Base-by-base conservation (phyloP, 768 basidiomycete species). In the Pisolithus tinctorius region DNA sequence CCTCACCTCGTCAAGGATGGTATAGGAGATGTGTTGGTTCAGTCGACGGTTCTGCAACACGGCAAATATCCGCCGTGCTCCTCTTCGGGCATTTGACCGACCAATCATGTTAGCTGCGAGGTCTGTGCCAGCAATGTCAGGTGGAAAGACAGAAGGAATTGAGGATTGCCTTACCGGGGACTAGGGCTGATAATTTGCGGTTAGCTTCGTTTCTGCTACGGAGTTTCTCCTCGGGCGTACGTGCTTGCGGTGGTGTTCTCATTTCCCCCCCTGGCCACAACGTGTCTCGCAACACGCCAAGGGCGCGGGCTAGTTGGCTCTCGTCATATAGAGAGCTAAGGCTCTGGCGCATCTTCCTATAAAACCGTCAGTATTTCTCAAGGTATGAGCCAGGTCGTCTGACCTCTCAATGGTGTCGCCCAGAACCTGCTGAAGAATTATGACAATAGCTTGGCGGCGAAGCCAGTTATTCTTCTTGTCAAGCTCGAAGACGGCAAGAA, bases 381-480 rank as follows among this genome's bases (percentile, higher is more conserved):
- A 37, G 8, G 5, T 50, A 27, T 59, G 17, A 26, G 42, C 27
- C 30, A 29, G 47, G 53, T 23, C 29, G 0, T 66, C 80, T 60
- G 48, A 95, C 95, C 93, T 76, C 68, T 99, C 96, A 59, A 98
- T 93, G 0, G 96, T 97, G 13, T 90, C 89, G 10, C 94, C 95
- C 3, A 99, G 76, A 4, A 98, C 84, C 63, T 98, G 95, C 64
- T 98, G 96, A 47, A 98, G 70, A 53, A 98, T 93, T 47, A 98
- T 91, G 13, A 98, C 88, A 58, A 96, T 92, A 2, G 96, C 94
- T 64, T 98, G 96, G 17, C 91, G 75, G 48, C 95, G 78, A 26
- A 98, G 73, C 96, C 96, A 99, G 59, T 95, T 96, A 61, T 94
- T 93, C 68, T 90, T 86, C 75, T 91, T 93, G 70, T 96, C 84